phyloP scores from a whole-genome alignment of 768 basidiomycete species.

The Albatrellus ellisii region DNA sequence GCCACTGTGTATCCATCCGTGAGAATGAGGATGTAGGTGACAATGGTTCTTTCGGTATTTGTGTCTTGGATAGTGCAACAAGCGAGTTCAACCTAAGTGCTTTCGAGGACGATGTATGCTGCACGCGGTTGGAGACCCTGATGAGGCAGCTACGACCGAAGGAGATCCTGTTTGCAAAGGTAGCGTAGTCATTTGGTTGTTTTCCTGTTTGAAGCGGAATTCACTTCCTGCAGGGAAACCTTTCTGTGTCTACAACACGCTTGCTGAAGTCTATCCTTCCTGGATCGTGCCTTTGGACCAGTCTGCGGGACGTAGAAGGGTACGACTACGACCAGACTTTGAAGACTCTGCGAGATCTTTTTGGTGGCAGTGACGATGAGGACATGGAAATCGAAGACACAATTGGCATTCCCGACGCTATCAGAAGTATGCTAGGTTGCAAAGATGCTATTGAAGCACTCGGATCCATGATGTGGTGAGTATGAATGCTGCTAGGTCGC shows the following conservation, averaged over 20 bases:
- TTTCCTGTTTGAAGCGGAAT: no score
- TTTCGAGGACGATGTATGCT: constrained; percentile 86
- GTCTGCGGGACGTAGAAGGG: constrained; percentile 73
- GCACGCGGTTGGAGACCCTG: constrained; percentile 87
- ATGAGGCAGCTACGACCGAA: constrained; percentile 86
- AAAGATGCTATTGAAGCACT: constrained; percentile 68
- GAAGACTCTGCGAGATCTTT: constrained; percentile 35
- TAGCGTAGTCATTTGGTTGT: no score
- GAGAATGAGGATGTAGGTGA: constrained; percentile 34
- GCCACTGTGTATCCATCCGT: constrained; percentile 86
- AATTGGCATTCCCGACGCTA: constrained; percentile 47
- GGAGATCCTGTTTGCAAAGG: constrained; percentile 86
- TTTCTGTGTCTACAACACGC: constrained; percentile 73
- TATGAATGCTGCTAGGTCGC: background rate
- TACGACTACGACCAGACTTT: constrained; percentile 63
- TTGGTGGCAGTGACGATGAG: constrained; percentile 33
- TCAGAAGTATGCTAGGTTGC: constrained; percentile 57
- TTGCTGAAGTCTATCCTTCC: constrained; percentile 75
- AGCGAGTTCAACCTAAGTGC: constrained; percentile 86
- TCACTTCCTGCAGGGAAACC: constrained; percentile 46
- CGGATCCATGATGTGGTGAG: constrained; percentile 84
- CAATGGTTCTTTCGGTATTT: constrained; percentile 63
- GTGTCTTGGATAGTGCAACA: constrained; percentile 88
- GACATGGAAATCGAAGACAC: constrained; percentile 22
- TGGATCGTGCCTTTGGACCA: constrained; percentile 78